A percentile compares a stretch with the other conserved stretches of the same genome.
These are phyloP conservation scores for Candida andamanensis DNA, from an alignment of 805 yeast species.

Conservation along the genomic window DNA sequence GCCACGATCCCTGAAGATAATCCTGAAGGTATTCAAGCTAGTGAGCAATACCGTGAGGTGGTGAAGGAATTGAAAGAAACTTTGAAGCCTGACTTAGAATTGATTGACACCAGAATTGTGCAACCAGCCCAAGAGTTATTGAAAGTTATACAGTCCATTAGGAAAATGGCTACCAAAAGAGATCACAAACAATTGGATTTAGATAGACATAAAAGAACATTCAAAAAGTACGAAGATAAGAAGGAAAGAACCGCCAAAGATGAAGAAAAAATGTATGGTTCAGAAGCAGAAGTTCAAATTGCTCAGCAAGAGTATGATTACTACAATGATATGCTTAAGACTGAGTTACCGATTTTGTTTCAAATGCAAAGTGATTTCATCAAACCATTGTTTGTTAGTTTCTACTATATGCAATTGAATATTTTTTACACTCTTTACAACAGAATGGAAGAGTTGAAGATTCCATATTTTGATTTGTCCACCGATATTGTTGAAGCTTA, in stretches of 20 bases:
- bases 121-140: conserved; percentile 89
- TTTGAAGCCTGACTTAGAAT: conserved; percentile 86
- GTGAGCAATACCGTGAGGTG: conserved; percentile 84
- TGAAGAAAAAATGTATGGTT: conserved; percentile 83
- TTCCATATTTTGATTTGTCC: conserved; percentile 87
- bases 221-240: conserved; percentile 72
- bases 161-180: conserved; percentile 94
- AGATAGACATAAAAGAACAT: conserved; percentile 72
- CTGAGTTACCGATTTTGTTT: conserved; percentile 83
- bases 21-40: conserved; percentile 93
- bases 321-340: conserved; percentile 90
- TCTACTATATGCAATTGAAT: conserved; percentile 96
- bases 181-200: conserved; percentile 92
- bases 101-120: conserved; percentile 85
- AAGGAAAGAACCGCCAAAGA: conserved; percentile 82
- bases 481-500: conserved; percentile 82
- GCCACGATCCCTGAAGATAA: conserved; percentile 85
- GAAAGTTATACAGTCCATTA: conserved; percentile 71
- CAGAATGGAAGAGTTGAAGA: conserved; percentile 92
- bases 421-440: conserved; percentile 89
- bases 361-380: conserved; percentile 87
- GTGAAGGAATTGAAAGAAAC: conserved; percentile 82
- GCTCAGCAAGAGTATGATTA: conserved; percentile 96
- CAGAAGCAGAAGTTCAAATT: conserved; percentile 82
- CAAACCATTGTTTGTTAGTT: conserved; percentile 86